phyloP scores from a whole-genome alignment of 2,329 filamentous ascomycete genomes.

The Xylaria sp. region DNA sequence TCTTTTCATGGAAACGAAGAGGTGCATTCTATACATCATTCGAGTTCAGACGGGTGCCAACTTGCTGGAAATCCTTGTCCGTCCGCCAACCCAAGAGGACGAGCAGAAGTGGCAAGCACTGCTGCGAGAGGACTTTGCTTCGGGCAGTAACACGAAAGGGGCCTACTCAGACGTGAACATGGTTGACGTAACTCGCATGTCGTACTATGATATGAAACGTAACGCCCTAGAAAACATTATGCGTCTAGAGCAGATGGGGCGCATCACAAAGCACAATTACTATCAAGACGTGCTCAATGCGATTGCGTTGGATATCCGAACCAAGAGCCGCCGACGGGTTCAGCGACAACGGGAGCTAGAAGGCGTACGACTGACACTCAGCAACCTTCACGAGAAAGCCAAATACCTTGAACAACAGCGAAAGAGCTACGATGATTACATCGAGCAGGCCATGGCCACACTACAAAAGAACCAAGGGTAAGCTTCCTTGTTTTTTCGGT shows the following conservation, averaged over 20 bases:
- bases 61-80: conserved; percentile 94
- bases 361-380: conserved; percentile 78
- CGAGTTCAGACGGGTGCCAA: conserved; percentile 91
- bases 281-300: conserved; percentile 99
- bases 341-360: conserved; percentile 93
- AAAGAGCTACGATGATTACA: conserved; percentile 98
- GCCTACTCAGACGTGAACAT: conserved; percentile 93
- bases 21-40: conserved; percentile 97
- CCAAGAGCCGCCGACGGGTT: conserved; percentile 91
- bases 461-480: conserved; percentile 95
- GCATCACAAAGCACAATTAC: conserved; percentile 88
- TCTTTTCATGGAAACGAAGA: conserved; percentile 97
- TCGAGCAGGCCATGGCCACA: conserved; percentile 97
- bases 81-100: conserved; percentile 86
- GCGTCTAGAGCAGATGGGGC: conserved; percentile 83
- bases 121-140: conserved; percentile 81
- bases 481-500: conserved; percentile 45
- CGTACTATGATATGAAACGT: conserved; percentile 91
- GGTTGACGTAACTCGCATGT: conserved; percentile 88
- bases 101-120: conserved; percentile 87
- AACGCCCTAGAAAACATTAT: conserved; percentile 95
- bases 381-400: conserved; percentile 84
- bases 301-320: conserved; percentile 95
- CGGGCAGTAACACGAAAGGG: conserved; percentile 74
- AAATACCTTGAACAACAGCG: conserved; percentile 93